These are phyloP conservation scores for Clarireedia homoeocarpa DNA, from an alignment of 2,329 filamentous ascomycete species.

Conservation along the genomic window DNA sequence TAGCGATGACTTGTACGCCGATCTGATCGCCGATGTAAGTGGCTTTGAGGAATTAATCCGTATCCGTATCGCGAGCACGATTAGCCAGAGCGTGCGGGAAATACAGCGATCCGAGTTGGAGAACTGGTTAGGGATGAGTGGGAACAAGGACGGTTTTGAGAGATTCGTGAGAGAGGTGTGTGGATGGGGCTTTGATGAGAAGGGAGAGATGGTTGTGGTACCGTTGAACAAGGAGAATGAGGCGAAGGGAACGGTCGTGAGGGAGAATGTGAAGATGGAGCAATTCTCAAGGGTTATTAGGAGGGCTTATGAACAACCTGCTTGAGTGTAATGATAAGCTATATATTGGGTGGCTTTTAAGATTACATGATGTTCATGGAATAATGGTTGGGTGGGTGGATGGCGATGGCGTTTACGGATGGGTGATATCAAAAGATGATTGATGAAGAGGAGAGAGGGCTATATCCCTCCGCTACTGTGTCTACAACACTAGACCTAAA, in stretches of 20 bases:
- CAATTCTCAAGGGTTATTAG: conserved; percentile 75
- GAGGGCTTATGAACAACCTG: conserved; percentile 78
- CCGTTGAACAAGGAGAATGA: conserved; percentile 96
- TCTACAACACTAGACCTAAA: background rate
- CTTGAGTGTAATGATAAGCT: conserved; percentile 34
- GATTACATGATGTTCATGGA: conserved; percentile 19
- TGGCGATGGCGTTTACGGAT: conserved; percentile 20
- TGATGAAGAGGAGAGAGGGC: background rate
- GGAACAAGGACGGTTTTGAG: conserved; percentile 47
- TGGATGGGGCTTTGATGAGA: conserved; percentile 63
- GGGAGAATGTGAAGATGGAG: conserved; percentile 89
- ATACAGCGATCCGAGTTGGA: conserved; percentile 60
- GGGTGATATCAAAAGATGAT: background rate
- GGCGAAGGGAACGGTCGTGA: conserved; percentile 89
- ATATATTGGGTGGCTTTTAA: conserved; percentile 1
- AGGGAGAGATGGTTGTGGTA: conserved; percentile 58
- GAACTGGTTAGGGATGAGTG: conserved; percentile 67
- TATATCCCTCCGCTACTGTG: background rate
- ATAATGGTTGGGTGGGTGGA: conserved; percentile 6
- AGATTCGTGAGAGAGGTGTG: conserved; percentile 82
- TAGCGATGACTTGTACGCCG: conserved; percentile 90
- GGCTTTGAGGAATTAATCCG: conserved; percentile 95
- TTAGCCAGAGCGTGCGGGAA: conserved; percentile 74
- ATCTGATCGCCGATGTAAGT: conserved; percentile 86
- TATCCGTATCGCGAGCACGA: conserved; percentile 78